A percentile compares a stretch with the other conserved stretches of the same genome.
Conservation (phyloP, 495 filamentous ascomycete species). For the Hyaloscypha bicolor region DNA sequence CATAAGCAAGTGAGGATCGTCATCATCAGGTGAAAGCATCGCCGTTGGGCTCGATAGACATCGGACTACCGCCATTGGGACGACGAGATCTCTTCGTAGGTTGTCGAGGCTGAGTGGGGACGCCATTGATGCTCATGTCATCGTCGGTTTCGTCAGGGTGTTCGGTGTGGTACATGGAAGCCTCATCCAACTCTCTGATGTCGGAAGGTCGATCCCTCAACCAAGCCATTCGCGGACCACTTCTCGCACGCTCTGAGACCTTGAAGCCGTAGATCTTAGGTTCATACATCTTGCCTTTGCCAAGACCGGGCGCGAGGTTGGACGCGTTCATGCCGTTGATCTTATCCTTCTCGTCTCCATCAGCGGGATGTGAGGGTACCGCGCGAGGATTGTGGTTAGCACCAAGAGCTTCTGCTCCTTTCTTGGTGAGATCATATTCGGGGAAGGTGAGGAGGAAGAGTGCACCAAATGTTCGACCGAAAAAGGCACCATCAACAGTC, state of each 20-base stretch:
- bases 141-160: conserved; percentile 55
- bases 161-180: conserved; percentile 52
- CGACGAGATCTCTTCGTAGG: conserved; percentile 34
- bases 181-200: conserved; percentile 82
- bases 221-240: conserved; percentile 96
- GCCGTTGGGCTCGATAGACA: conserved; percentile 52
- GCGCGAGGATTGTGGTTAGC: conserved; percentile 22
- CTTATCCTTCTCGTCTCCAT: conserved; percentile 47
- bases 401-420: conserved; percentile 43
- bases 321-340: conserved; percentile 83
- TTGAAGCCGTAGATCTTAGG: conserved; percentile 96
- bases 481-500: conserved; percentile 96
- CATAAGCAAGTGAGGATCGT: not conserved
- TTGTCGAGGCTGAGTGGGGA: conserved; percentile 38
- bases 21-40: conserved; percentile 16
- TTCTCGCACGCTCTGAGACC: conserved; percentile 82
- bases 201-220: conserved; percentile 81
- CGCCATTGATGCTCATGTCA: conserved; percentile 40
- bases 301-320: conserved; percentile 88
- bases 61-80: conserved; percentile 52
- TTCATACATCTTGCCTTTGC: conserved; percentile 83
- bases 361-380: conserved; percentile 37
- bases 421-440: conserved; percentile 77
- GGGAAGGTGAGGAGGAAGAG: conserved; percentile 99
- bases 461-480: conserved; percentile 87